Base-by-base conservation (phyloP, 2,329 filamentous ascomycete genomes). In the Aspergillus sergii region DNA sequence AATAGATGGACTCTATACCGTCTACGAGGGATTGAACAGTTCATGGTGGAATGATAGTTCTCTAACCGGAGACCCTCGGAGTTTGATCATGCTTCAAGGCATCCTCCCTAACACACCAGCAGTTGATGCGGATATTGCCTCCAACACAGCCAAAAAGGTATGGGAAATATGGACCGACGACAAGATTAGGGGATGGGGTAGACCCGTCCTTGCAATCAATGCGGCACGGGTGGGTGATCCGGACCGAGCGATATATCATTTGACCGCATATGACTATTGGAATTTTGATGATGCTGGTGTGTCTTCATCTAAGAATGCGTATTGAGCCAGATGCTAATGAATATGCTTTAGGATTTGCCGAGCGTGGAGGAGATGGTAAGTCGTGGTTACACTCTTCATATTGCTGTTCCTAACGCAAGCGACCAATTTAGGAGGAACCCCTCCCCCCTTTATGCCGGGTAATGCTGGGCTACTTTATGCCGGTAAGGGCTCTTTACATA, bases 361-460 rank as follows among this genome's bases (percentile, higher is more conserved):
- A 63, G 14, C 56, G 65, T 21, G 65, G 65, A 14, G 65, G 65
- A 7, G 59, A 64, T 54, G 65, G 65, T 62, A 51, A 50, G 50
- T 21, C 4, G 1, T 16, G 14, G 7, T 28, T 4, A 5, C 3
- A 14, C 41, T 6, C 21, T 16, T 12, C 26, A 7, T 50, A 12
- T 10, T 19, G 9, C 8, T 5, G 14, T 21, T 19, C 1, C 41
- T 48, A 56, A 39, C 23, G 11, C 21, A 14, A 34, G 11, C 6
- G 1, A 48, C 11, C 5, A 5, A 10, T n/a, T 3, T 28, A 62
- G 60, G 60, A 16, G 65, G 65, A 4, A 67, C 65, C 4, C 65
- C 65, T 12, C 65, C 65, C 1, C 65, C 65, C 3, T 67, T 67
- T 30, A 67, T 67, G 59, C 65, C 65, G 1, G 65, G 65, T 23